A percentile compares a stretch with the other conserved stretches of the same genome.
Conservation (phyloP, 1,284 basidiomycete genomes). For the Pyrrhoderma lamaoense region DNA sequence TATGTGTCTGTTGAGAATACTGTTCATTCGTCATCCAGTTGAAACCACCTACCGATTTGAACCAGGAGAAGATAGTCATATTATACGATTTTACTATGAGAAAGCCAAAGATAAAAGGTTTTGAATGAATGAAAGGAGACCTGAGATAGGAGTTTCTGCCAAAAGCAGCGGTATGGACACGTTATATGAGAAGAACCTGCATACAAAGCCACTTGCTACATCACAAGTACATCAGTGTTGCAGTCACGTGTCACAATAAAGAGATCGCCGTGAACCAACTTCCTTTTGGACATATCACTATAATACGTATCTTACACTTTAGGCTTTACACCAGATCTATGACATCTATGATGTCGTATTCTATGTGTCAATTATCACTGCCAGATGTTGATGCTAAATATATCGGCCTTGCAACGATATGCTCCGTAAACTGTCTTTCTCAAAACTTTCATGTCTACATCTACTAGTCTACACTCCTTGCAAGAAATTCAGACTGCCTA, state of each 20-base stretch:
- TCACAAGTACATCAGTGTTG: not conserved
- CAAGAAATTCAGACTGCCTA: slow-evolving; percentile 19
- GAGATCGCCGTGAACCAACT: too few relatives aligned
- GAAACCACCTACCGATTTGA: slow-evolving; percentile 12
- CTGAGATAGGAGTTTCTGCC: too few relatives aligned
- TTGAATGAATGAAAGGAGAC: not conserved
- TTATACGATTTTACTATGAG: not conserved
- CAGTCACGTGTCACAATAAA: too few relatives aligned
- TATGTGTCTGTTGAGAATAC: not conserved
- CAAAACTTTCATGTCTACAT: slow-evolving; percentile 3
- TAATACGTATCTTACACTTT: too few relatives aligned
- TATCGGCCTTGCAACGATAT: too few relatives aligned
- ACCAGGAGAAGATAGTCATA: slow-evolving; percentile 16
- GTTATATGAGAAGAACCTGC: not conserved
- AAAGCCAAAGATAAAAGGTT: not conserved
- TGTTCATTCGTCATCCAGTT: not conserved
- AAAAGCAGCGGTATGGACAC: too few relatives aligned
- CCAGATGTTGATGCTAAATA: too few relatives aligned
- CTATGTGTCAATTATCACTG: too few relatives aligned
- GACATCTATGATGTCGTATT: too few relatives aligned
- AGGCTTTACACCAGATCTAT: too few relatives aligned
- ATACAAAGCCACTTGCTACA: not conserved
- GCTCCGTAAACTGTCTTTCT: too few relatives aligned
- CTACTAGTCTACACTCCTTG: not conserved
- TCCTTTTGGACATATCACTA: too few relatives aligned